phyloP scores from a whole-genome alignment of 148 eudicot species.

The Chenopodium suecicum region DNA sequence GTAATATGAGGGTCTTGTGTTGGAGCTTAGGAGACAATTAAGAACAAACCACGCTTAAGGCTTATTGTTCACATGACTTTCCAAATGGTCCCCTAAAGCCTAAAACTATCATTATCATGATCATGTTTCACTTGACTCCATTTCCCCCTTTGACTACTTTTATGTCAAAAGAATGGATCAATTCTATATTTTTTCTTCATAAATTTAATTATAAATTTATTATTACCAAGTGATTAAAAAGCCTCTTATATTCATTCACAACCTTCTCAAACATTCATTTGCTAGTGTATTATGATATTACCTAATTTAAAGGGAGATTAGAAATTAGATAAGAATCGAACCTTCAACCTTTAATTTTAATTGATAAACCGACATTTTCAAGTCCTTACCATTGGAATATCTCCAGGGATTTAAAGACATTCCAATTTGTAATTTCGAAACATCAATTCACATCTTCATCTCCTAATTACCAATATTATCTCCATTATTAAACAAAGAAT shows the following conservation, averaged over 20 bases:
- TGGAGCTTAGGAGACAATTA: slow-evolving; percentile 33
- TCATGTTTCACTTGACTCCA: slow-evolving; percentile 28
- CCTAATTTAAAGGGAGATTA: too few relatives aligned
- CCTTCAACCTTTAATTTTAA: not conserved
- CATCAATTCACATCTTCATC: not conserved
- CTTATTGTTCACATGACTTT: slow-evolving; percentile 34
- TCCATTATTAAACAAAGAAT: too few relatives aligned
- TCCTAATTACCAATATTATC: not conserved
- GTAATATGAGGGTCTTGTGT: slow-evolving; percentile 23
- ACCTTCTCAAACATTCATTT: not conserved
- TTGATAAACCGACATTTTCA: too few relatives aligned
- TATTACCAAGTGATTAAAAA: too few relatives aligned
- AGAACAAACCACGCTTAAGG: slow-evolving; percentile 37
- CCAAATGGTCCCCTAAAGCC: slow-evolving; percentile 23
- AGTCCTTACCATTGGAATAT: not conserved
- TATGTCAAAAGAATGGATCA: slow-evolving; percentile 3
- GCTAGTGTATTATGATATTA: not conserved
- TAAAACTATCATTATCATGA: slow-evolving; percentile 18
- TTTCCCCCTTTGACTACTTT: slow-evolving; percentile 21
- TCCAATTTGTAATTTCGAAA: too few relatives aligned
- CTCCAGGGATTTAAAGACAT: not conserved
- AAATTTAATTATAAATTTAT: too few relatives aligned
- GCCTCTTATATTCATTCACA: too few relatives aligned
- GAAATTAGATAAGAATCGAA: not conserved
- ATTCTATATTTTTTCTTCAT: not conserved